Evolutionary conservation across 768 basidiomycete species (phyloP), one percentile per base, ranked within the genome.

Genomic region (Calvatia gigantea): DNA sequence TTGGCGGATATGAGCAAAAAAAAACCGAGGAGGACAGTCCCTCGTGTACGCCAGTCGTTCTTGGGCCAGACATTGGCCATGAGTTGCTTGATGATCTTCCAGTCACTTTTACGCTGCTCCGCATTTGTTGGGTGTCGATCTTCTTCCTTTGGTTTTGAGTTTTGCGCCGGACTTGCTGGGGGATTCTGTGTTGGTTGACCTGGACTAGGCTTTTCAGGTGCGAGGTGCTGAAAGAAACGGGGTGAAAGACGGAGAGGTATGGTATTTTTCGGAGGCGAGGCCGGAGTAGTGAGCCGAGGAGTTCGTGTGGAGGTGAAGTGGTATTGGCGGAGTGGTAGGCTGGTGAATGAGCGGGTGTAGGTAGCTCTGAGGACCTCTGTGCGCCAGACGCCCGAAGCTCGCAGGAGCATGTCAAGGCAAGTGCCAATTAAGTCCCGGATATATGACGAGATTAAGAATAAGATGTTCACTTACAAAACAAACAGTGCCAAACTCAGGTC

Each of bases 11-110:
- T 77, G 41, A 98, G 75, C 58, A 98, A 70, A 0, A 74, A 81
- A 48, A 99, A 81, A 0, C 96, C 97, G 2, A 91, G 70, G 0
- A 97, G 59, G 17, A 99, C 95, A 2, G 93, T 83, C 45, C 80
- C 73, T 48, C 93, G 85, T 11, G 93, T 92, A 45, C 77, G 83
- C 83, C 86, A 89, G 64, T 95, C 90, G 61, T 85, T 72, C 64
- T 82, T 81, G 1, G 97, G 96, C 97, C 97, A 99, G 15, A 99
- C 88, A 62, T 98, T 93, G 7, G 79, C 79, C 59, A 91, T 80
- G n/a, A 99, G 77, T 50, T 77, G 79, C 67, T 85, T 87, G 57
- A 96, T 79, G 57, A 98, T 95, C 32, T 71, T 70, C 94, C 93
- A 97, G 69, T 99, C 97, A 47, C 80, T 86, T 62, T 73, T 74